Percentiles rank a stretch among this genome's conserved stretches.
These are phyloP conservation scores for Candida anutae DNA, from an alignment of 1,139 yeast genomes.

Conservation along the genomic window DNA sequence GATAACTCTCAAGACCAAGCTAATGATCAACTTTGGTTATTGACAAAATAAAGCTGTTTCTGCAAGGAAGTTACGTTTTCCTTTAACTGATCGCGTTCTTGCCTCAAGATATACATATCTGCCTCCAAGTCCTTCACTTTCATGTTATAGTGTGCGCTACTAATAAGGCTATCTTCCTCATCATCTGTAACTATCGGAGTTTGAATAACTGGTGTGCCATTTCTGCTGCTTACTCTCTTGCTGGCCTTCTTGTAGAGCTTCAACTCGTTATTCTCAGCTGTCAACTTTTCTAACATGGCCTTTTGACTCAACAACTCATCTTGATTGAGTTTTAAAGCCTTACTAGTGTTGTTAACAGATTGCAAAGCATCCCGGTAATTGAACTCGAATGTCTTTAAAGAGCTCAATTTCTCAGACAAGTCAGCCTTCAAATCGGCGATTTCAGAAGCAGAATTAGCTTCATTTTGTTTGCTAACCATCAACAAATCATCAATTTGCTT, in stretches of 20 bases:
- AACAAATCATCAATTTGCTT: constrained; percentile 42
- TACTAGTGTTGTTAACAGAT: constrained; percentile 66
- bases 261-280: constrained; percentile 64
- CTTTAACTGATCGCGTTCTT: constrained; percentile 77
- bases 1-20: too few relatives aligned
- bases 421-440: constrained; percentile 28
- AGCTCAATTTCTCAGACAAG: constrained; percentile 19
- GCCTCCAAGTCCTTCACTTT: constrained; percentile 80
- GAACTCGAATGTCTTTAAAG: constrained; percentile 37
- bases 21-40: background rate
- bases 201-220: constrained; percentile 13
- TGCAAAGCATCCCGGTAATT: constrained; percentile 66
- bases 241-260: constrained; percentile 43
- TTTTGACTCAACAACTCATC: constrained; percentile 60
- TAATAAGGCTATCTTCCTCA: constrained; percentile 43
- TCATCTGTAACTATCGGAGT: constrained; percentile 13
- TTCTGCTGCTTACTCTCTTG: constrained; percentile 25
- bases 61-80: constrained; percentile 53
- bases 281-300: constrained; percentile 46
- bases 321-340: constrained; percentile 67
- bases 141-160: constrained; percentile 64
- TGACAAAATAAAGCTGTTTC: constrained; percentile 40
- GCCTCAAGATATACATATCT: constrained; percentile 69
- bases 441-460: constrained; percentile 23
- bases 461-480: constrained; percentile 31